Evolutionary conservation across 1,284 basidiomycete genomes (phyloP).

Genomic region (Rhodotorula sp.): DNA sequence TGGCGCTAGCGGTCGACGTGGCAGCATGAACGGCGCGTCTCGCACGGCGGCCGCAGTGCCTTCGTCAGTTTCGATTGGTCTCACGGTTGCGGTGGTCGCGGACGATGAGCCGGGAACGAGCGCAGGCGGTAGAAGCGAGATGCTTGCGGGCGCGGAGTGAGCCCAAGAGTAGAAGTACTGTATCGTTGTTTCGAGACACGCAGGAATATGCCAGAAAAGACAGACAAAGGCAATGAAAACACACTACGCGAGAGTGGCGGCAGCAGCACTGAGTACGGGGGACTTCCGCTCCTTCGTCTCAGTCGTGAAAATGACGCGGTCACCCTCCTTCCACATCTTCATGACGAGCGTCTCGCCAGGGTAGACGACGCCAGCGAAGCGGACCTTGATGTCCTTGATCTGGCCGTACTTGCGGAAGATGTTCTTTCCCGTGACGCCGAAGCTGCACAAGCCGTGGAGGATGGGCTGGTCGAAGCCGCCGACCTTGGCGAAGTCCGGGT

Average conservation of each 20-base stretch:
- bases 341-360: slow-evolving; percentile 94
- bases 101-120: no score
- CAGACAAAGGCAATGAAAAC: background rate
- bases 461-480: slow-evolving; percentile 89
- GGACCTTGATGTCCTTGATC: slow-evolving; percentile 92
- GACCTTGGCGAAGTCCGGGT: slow-evolving; percentile 87
- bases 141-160: no score
- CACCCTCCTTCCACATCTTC: slow-evolving; percentile 96
- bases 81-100: no score
- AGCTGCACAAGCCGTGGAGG: slow-evolving; percentile 67
- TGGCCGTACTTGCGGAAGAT: slow-evolving; percentile 81
- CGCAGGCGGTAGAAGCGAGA: background rate
- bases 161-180: background rate
- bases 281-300: slow-evolving; percentile 74
- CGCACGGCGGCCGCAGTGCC: no score
- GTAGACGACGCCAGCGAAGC: slow-evolving; percentile 87
- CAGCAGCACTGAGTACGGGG: slow-evolving; percentile 70
- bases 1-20: no score
- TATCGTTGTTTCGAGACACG: background rate
- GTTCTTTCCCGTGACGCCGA: slow-evolving; percentile 95
- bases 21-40: no score
- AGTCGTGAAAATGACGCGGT: slow-evolving; percentile 79
- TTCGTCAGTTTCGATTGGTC: no score
- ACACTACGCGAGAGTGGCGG: slow-evolving; percentile 62
- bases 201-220: background rate